A percentile compares a stretch with the other conserved stretches of the same genome.
Conservation (phyloP, 805 yeast species). For the Diddensiella santjacobensis region DNA sequence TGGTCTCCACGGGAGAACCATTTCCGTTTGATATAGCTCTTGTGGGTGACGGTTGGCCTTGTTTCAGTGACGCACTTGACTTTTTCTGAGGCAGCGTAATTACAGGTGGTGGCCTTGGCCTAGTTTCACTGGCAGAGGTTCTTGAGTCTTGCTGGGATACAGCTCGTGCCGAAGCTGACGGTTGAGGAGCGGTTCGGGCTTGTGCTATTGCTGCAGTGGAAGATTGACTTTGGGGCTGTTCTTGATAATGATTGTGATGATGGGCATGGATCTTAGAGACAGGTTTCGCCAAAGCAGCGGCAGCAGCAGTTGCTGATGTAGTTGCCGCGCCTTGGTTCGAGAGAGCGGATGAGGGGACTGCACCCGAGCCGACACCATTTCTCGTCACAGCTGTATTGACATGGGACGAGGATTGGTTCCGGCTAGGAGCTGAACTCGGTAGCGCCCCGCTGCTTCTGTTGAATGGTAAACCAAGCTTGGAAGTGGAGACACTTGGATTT, state of each 20-base stretch:
- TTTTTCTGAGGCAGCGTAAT: background rate
- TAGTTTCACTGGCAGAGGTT: background rate
- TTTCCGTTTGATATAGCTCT: background rate
- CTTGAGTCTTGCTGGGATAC: background rate
- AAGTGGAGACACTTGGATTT: constrained; percentile 1
- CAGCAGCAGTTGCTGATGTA: constrained; percentile 23
- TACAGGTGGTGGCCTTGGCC: background rate
- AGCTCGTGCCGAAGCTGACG: background rate
- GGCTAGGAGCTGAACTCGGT: constrained; percentile 1
- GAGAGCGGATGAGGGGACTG: constrained; percentile 3
- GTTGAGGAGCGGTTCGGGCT: background rate
- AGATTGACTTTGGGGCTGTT: background rate
- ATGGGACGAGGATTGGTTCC: constrained; percentile 2
- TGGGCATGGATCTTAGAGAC: constrained; percentile 9
- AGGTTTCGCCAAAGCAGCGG: constrained; percentile 24
- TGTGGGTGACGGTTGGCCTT: background rate
- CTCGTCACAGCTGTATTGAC: background rate
- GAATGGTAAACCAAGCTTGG: background rate
- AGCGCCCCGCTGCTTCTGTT: background rate
- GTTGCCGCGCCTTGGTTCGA: background rate
- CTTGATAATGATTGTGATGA: background rate
- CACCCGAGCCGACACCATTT: constrained; percentile 1
- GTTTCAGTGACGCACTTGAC: background rate
- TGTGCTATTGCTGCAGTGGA: background rate
- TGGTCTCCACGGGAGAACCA: background rate